phyloP scores from a whole-genome alignment of 192 early-diverging fungal species.

The Pilobolus umbonatus region DNA sequence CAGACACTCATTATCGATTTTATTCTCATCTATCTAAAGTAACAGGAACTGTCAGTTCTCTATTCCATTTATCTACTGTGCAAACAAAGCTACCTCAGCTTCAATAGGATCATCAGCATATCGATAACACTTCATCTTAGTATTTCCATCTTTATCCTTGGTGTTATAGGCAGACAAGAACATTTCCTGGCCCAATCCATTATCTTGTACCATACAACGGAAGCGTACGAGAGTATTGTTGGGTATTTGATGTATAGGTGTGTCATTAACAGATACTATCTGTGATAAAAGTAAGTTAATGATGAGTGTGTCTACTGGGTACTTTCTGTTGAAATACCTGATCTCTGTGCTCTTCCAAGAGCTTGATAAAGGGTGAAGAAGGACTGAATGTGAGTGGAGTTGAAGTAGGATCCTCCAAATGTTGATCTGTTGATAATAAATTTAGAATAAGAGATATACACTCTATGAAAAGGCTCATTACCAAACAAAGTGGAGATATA shows the following conservation, averaged over 20 bases:
- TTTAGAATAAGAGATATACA: neutral
- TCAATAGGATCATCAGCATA: slow-evolving; percentile 41
- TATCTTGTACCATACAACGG: slow-evolving; percentile 79
- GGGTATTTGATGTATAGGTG: slow-evolving; percentile 26
- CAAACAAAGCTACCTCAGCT: slow-evolving; percentile 32
- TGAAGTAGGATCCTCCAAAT: neutral
- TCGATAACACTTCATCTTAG: slow-evolving; percentile 31
- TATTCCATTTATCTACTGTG: neutral
- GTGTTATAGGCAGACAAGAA: slow-evolving; percentile 37
- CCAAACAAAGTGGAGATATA: no score
- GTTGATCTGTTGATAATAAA: slow-evolving; percentile 3
- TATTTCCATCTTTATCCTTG: slow-evolving; percentile 9
- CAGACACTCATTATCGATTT: slow-evolving; percentile 18
- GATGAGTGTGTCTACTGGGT: neutral
- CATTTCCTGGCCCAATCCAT: slow-evolving; percentile 66
- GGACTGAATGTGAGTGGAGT: slow-evolving; percentile 11
- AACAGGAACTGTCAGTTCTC: no score
- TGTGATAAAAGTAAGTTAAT: no score
- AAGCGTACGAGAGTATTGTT: slow-evolving; percentile 58
- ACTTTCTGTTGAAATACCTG: neutral
- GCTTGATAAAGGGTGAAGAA: neutral
- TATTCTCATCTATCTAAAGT: no score
- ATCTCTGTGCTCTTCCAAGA: slow-evolving; percentile 6
- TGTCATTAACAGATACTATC: slow-evolving; percentile 43
- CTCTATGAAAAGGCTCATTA: no score